These are phyloP conservation scores for Coleophoma eucalyptorum DNA, from an alignment of 2,329 filamentous ascomycete species.

Conservation along the genomic window DNA sequence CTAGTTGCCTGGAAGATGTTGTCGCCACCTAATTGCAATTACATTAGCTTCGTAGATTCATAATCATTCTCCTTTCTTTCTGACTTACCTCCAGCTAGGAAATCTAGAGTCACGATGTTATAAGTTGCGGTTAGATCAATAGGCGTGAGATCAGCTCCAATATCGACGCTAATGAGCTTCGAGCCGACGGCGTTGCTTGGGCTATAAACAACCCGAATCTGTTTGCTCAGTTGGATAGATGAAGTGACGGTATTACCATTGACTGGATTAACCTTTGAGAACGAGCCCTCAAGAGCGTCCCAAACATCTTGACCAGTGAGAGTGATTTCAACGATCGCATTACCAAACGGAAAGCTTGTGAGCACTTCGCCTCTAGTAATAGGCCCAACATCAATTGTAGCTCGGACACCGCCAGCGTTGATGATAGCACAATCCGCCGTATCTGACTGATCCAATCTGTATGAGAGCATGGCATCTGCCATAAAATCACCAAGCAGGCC, in stretches of 20 bases:
- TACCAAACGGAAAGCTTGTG: constrained; percentile 63
- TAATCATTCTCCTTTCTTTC: background rate
- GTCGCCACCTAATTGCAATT: constrained; percentile 41
- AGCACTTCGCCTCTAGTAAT: constrained; percentile 62
- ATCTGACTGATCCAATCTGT: constrained; percentile 43
- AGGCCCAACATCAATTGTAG: constrained; percentile 55
- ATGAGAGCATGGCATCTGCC: constrained; percentile 57
- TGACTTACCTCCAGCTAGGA: constrained; percentile 44
- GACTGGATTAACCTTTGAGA: constrained; percentile 49
- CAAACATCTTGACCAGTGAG: constrained; percentile 51
- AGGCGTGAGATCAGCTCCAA: constrained; percentile 36
- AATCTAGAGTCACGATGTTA: constrained; percentile 58
- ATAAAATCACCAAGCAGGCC: constrained; percentile 48
- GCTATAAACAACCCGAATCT: constrained; percentile 55
- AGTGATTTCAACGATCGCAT: constrained; percentile 55
- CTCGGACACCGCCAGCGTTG: constrained; percentile 62
- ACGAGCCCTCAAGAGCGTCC: constrained; percentile 54
- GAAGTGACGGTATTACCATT: constrained; percentile 50
- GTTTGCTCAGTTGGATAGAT: constrained; percentile 56
- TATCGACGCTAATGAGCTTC: constrained; percentile 47
- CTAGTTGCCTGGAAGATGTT: constrained; percentile 46
- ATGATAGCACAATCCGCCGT: constrained; percentile 46
- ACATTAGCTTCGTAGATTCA: background rate
- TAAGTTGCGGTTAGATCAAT: constrained; percentile 47
- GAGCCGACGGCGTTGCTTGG: constrained; percentile 42